Base-by-base conservation (phyloP, 305 asterid genomes). In the Fraxinus velutina region DNA sequence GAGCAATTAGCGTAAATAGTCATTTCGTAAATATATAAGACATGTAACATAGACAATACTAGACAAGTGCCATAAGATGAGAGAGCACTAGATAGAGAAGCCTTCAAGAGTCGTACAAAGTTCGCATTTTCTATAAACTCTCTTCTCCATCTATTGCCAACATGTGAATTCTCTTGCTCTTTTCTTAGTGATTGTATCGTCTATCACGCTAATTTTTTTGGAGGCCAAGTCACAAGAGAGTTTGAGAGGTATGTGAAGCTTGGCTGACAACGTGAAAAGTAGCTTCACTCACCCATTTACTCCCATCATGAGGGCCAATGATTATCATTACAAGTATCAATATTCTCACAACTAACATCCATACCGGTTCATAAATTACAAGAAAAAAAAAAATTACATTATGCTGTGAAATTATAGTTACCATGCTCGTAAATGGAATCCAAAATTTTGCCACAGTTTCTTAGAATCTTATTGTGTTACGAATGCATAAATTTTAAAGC, bases 391-490 rank as follows among this genome's bases (percentile, higher is more conserved):
- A 42, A 0, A 42, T 42, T 42, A 42, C 52, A 10, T 42, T 9
- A 42, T 42, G 15, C 24, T 62, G 71, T 62, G 32, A 19, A 10
- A 8, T 22, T 62, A 1, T 15, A 62, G 32, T 62, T 62, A 22
- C 71, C 2, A 62, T 22, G 71, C 71, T 62, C 13, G 13, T 62
- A 62, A 30, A 62, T 6, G 32, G 1, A 62, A 62, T 22, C 32
- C 30, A 21, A 62, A 42, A 42, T 9, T 42, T 42, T 42, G 52
- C 52, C 2, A 42, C 15, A 42, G 10, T 42, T 42, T 42, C 52
- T 42, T 10, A 10, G 52, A 42, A 60, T 29, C 78, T 85, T 80
- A 68, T 75, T 78, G 4, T 10, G 52, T 73, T 29, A 22, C 12
- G 15, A 27, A 30, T 39, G 3, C 77, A n/a, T 4, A 79, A 27